A percentile compares a stretch with the other conserved stretches of the same genome.
phyloP scores from a whole-genome alignment of 352 stramenopile species.

The Phytophthora sansomeana region DNA sequence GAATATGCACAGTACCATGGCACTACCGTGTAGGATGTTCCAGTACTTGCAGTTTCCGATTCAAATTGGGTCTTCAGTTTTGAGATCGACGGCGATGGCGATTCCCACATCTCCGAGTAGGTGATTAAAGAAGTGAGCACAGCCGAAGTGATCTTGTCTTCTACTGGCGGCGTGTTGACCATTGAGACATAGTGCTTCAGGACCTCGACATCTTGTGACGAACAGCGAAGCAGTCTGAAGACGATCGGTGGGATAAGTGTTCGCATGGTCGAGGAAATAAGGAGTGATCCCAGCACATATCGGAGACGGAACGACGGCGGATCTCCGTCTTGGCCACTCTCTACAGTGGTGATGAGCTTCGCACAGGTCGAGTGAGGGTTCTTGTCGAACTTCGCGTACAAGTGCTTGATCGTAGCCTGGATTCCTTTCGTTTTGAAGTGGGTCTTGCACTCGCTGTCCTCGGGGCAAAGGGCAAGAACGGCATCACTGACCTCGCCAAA shows the following conservation, averaged over 20 bases:
- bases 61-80: constrained; percentile 24
- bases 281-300: constrained; percentile 22
- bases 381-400: constrained; percentile 30
- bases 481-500: constrained; percentile 30
- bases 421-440: constrained; percentile 26
- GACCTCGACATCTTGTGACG: constrained; percentile 22
- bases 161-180: not conserved
- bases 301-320: constrained; percentile 32
- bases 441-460: constrained; percentile 23
- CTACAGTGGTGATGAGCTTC: constrained; percentile 2
- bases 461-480: constrained; percentile 25
- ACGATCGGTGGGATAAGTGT: constrained; percentile 38
- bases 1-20: constrained; percentile 54
- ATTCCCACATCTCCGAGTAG: constrained; percentile 48
- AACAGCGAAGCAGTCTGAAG: constrained; percentile 43
- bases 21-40: constrained; percentile 11
- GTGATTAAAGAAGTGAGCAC: constrained; percentile 45
- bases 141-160: no score
- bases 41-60: constrained; percentile 14
- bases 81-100: constrained; percentile 15
- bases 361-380: constrained; percentile 27
- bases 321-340: not conserved
- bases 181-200: constrained; percentile 16
- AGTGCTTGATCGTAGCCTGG: constrained; percentile 7
- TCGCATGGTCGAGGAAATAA: constrained; percentile 19